Evolutionary conservation across 2,329 filamentous ascomycete species (phyloP).

Genomic region (Arachnopeziza araneosa): DNA sequence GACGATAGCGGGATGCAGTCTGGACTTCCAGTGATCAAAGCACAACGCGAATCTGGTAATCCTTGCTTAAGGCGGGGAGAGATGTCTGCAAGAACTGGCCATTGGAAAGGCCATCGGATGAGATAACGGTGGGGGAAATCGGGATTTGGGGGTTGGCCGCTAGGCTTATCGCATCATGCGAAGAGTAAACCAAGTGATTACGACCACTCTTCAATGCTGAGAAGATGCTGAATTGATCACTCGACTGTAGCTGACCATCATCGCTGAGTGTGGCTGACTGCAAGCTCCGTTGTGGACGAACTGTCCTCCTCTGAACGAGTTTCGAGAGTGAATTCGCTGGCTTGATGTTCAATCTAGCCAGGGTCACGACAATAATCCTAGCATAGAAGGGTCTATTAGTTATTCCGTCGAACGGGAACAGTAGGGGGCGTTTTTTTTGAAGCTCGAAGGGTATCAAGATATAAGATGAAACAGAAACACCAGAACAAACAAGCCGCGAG

Average conservation of each 20-base stretch:
- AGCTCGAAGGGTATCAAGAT: conserved; percentile 22
- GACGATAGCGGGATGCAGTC: conserved; percentile 6
- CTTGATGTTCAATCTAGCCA: not conserved
- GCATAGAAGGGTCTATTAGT: not conserved
- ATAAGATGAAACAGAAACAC: conserved; percentile 23
- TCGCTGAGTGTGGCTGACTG: not conserved
- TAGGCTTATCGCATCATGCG: not conserved
- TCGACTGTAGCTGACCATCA: not conserved
- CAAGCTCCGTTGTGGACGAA: not conserved
- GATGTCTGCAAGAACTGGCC: not conserved
- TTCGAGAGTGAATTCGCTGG: not conserved
- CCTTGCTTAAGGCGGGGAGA: conserved; percentile 6
- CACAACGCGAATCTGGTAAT: conserved; percentile 12
- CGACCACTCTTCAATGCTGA: not conserved
- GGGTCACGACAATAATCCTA: not conserved
- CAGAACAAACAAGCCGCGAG: not conserved
- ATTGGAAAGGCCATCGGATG: not conserved
- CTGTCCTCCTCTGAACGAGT: not conserved
- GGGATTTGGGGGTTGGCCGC: not conserved
- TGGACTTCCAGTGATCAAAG: conserved; percentile 6
- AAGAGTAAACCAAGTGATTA: not conserved
- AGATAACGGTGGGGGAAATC: not conserved
- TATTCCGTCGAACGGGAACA: not conserved
- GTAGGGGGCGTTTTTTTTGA: conserved; percentile 21
- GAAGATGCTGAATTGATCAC: not conserved